These are phyloP conservation scores for Lyophyllum shimeji DNA, from an alignment of 768 basidiomycete species.

Conservation along the genomic window DNA sequence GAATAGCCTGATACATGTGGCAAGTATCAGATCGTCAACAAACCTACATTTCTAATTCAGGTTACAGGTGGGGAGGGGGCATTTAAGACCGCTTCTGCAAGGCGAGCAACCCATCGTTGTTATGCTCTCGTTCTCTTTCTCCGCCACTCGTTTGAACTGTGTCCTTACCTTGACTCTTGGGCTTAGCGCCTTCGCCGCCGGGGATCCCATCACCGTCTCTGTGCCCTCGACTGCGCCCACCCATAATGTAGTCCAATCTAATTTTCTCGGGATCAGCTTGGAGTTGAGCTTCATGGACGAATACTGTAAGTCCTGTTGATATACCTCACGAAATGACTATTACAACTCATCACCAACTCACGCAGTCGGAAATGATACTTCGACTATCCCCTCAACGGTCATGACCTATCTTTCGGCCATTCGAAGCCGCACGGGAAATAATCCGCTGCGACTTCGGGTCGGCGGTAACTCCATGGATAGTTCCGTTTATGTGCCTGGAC, in stretches of 20 bases:
- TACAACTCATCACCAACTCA: not conserved
- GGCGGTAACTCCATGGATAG: slow-evolving; percentile 50
- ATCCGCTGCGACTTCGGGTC: slow-evolving; percentile 45
- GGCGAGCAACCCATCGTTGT: not conserved
- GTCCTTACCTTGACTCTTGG: slow-evolving; percentile 8
- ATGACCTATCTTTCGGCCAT: slow-evolving; percentile 61
- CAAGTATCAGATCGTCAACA: not conserved
- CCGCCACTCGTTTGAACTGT: slow-evolving; percentile 16
- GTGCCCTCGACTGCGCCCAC: slow-evolving; percentile 35
- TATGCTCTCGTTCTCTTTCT: slow-evolving; percentile 6
- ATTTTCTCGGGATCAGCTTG: slow-evolving; percentile 65
- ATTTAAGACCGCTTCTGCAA: not conserved
- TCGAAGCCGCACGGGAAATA: slow-evolving; percentile 41
- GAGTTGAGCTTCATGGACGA: slow-evolving; percentile 62
- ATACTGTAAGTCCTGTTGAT: slow-evolving; percentile 46
- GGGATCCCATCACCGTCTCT: slow-evolving; percentile 26
- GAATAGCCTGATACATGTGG: not conserved
- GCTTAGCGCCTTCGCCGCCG: slow-evolving; percentile 16
- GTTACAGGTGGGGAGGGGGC: not conserved
- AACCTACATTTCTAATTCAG: not conserved
- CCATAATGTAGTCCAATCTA: slow-evolving; percentile 41
- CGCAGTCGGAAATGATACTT: slow-evolving; percentile 52
- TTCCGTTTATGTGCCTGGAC: slow-evolving; percentile 41
- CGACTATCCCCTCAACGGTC: slow-evolving; percentile 49
- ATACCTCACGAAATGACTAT: too few species aligned